phyloP scores from a whole-genome alignment of 2,329 filamentous ascomycete species.

The Ceratocystis alfenasii region DNA sequence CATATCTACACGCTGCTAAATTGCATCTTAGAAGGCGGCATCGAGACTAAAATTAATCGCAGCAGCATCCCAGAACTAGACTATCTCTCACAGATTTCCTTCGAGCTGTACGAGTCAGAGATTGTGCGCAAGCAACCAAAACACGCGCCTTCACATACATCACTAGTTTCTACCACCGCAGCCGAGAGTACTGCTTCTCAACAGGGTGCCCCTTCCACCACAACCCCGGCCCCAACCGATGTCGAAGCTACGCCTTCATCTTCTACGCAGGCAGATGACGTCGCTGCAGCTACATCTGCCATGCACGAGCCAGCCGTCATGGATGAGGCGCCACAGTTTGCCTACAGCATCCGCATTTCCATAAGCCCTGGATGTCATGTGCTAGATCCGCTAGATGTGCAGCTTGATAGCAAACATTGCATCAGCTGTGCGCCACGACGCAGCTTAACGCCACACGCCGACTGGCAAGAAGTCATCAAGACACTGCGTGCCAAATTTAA shows the following conservation, averaged over 20 bases:
- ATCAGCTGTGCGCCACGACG: slow-evolving; percentile 88
- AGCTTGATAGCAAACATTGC: slow-evolving; percentile 89
- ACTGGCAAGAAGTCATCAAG: slow-evolving; percentile 97
- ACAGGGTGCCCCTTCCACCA: background rate
- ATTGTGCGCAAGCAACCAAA: slow-evolving; percentile 42
- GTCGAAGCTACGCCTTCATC: background rate
- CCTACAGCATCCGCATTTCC: slow-evolving; percentile 92
- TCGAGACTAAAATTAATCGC: slow-evolving; percentile 91
- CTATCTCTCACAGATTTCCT: slow-evolving; percentile 94
- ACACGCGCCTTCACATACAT: slow-evolving; percentile 28
- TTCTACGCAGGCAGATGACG: slow-evolving; percentile 1
- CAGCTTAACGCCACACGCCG: slow-evolving; percentile 77
- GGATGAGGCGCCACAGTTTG: slow-evolving; percentile 53
- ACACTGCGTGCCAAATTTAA: slow-evolving; percentile 91
- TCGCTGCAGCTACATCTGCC: background rate
- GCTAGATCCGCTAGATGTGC: slow-evolving; percentile 89
- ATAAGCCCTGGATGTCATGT: slow-evolving; percentile 94
- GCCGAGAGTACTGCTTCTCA: background rate
- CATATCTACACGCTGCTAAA: slow-evolving; percentile 98
- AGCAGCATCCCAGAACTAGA: slow-evolving; percentile 94
- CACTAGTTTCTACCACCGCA: background rate
- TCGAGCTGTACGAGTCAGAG: slow-evolving; percentile 93
- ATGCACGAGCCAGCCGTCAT: slow-evolving; percentile 34
- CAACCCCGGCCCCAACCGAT: background rate
- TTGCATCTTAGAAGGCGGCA: slow-evolving; percentile 91